Base-by-base conservation (phyloP, 208 protist species). In the Leishmania amazonensis region DNA sequence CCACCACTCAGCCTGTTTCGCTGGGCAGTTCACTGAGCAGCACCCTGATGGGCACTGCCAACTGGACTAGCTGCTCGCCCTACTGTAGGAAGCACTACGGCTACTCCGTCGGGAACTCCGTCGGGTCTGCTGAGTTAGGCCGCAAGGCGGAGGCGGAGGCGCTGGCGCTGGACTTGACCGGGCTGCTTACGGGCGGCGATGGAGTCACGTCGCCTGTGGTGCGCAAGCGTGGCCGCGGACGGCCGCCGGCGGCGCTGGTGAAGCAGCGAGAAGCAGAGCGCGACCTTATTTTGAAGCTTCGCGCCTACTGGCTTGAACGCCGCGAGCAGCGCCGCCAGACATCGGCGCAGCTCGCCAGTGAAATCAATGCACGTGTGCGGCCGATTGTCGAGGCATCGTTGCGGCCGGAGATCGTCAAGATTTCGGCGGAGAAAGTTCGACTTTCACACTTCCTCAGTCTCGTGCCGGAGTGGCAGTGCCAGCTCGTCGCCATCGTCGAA, bases 401-500 rank as follows among this genome's bases (percentile, higher is more conserved):
- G 73, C 90, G 89, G 15, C 93, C 91, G 0, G 91, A 96, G 73
- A 82, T 96, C 40, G 88, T 95, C 49, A 95, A 95, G 80, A 80
- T 95, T 51, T 85, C 89, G 5, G 67, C 83, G 7, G 90, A 78
- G 57, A 91, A 92, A 76, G 91, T 93, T 65, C 85, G 89, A 3
- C 88, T 94, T 31, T 91, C 93, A 3, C 90, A 93, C 65, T 94
- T 94, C 67, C 49, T 94, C 40, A 95, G 83, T 67, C 89, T 96
- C 45, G 88, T 96, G 35, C 90, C 93, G n/a, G 93, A 95, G 87
- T 93, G 91, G 86, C 93, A 96, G 88, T 87, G 88, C 76, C 82
- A 88, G 58, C 79, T 96, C 15, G 88, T 93, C 38, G 38, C 79
- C 35, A 65, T 85, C 35, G 91, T 94, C 42, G 93, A 96, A 73